Evolutionary conservation across 306 rosid genomes (phyloP).

Genomic region (Benincasa hispida): DNA sequence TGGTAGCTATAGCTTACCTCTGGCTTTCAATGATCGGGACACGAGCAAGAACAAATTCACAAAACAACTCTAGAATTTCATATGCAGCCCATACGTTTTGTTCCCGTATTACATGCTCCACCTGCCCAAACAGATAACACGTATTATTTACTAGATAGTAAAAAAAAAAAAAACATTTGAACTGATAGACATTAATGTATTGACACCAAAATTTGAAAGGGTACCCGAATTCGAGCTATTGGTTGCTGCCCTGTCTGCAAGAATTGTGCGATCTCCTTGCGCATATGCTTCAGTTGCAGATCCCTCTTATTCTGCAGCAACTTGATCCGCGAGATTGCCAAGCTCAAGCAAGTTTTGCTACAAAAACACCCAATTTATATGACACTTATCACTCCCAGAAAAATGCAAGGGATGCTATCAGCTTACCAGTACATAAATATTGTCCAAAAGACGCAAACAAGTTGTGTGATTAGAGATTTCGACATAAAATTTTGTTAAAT

Average conservation of each 20-base stretch:
- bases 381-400: slow-evolving; percentile 1
- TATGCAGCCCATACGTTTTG: slow-evolving; percentile 86
- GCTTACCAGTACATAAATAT: background rate
- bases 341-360: slow-evolving; percentile 80
- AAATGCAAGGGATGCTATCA: background rate
- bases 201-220: slow-evolving; percentile 12
- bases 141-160: background rate
- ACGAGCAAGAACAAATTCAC: slow-evolving; percentile 91
- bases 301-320: slow-evolving; percentile 96
- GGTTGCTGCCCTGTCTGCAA: slow-evolving; percentile 94
- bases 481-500: background rate
- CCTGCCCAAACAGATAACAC: slow-evolving; percentile 32
- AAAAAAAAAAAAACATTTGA: background rate
- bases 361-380: slow-evolving; percentile 14
- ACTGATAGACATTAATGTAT: background rate
- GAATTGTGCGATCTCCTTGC: slow-evolving; percentile 87
- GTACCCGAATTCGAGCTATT: slow-evolving; percentile 88
- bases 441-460: background rate
- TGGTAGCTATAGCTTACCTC: slow-evolving; percentile 33
- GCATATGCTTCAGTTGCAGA: slow-evolving; percentile 73
- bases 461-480: background rate
- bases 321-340: slow-evolving; percentile 81
- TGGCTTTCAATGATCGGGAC: slow-evolving; percentile 83
- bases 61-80: slow-evolving; percentile 89
- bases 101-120: slow-evolving; percentile 92